Percentiles rank a stretch among this genome's conserved stretches.
Conservation (phyloP, 2,329 filamentous ascomycete species). For the Monilinia polystroma region DNA sequence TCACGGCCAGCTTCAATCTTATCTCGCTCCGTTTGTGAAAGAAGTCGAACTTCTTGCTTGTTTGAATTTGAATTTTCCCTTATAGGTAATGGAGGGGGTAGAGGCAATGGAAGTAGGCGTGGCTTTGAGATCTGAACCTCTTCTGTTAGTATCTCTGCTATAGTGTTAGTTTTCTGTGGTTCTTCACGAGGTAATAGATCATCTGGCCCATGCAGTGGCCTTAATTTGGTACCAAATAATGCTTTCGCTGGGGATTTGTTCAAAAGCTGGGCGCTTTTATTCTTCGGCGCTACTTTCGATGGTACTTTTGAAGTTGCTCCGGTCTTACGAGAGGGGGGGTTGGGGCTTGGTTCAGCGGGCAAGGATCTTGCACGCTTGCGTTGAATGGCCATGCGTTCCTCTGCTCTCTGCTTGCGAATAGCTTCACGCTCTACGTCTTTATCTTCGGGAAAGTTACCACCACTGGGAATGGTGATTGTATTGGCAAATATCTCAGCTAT, state of each 20-base stretch:
- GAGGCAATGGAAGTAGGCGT: background rate
- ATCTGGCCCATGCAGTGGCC: background rate
- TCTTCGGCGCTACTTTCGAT: background rate
- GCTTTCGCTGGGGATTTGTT: background rate
- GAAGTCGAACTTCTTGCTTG: background rate
- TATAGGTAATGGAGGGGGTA: background rate
- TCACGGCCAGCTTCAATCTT: conserved; percentile 1
- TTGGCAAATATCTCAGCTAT: conserved; percentile 8
- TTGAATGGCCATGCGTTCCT: background rate
- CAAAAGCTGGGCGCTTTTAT: background rate
- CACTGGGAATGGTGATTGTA: background rate
- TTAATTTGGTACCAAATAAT: background rate
- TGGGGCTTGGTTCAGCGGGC: background rate
- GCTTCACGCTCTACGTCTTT: conserved; percentile 17
- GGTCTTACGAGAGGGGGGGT: background rate
- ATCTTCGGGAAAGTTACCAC: background rate
- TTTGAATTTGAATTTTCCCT: background rate
- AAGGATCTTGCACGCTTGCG: background rate
- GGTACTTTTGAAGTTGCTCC: background rate
- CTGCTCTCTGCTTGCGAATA: background rate
- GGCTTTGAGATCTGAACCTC: background rate
- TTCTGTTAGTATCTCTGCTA: background rate
- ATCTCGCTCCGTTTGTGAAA: conserved; percentile 16
- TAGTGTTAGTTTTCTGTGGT: rapidly evolving
- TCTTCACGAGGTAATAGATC: background rate